Base-by-base conservation (phyloP, 2,329 filamentous ascomycete species). In the Colletotrichum neosansevieriae region DNA sequence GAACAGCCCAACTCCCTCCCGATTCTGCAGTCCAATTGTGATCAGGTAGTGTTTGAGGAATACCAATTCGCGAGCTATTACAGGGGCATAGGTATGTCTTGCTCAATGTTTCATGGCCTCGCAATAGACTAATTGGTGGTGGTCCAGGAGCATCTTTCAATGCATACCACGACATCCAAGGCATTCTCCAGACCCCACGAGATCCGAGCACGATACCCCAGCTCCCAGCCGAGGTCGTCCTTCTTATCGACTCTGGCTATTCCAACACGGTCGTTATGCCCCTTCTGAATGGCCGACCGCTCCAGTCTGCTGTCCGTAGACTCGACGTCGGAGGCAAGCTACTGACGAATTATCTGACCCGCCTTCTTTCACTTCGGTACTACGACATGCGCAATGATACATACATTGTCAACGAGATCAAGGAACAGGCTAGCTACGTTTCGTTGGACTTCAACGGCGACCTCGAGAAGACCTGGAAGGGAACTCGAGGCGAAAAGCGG, bases 1-100 rank as follows among this genome's bases (percentile, higher is more conserved):
- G 96, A 99, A 79, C 92, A 94, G 51, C 91, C 94, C 4, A 97
- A 97, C 79, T 90, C 91, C 4, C 85, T 97, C 63, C 90, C 91
- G 0, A 89, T 90, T 12, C 81, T 99, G 71, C 94, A 98, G 79
- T 88, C 91, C 44, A 96, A 98, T 77, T 94, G 93, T 73, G 96
- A 99, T 76, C 95, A 99, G 82, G 94, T 99, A 76, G 89, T 98
- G 1, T 98, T 99, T 83, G 96, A 99, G 77, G 94, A 98, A 77
- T 99, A 96, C 82, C 93, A 93, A 2, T 99, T 99, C 79, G 88
- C 91, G 11, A 91, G 92, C 72, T 97, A 97, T 80, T 92, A 91
- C 72, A 89, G 96, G 69, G 90, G 88, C 65, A 83, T 92, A 71
- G 92, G 92, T 88, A 77, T 19, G 67, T 82, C 29, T 15, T 11